phyloP scores from a whole-genome alignment of 345 rosid species.

The Dipteronia dyeriana region DNA sequence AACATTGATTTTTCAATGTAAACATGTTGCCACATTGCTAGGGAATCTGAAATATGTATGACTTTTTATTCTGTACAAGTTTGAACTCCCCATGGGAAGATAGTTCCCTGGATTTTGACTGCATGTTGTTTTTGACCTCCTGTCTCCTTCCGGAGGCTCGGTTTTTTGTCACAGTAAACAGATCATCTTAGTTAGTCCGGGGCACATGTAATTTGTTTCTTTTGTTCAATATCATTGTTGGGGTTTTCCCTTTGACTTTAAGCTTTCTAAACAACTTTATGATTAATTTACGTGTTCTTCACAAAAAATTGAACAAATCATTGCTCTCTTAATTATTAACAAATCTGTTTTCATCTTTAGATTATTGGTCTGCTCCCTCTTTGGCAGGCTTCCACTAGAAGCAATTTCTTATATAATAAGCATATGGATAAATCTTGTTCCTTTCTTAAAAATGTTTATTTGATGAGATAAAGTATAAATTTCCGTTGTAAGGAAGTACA shows the following conservation, averaged over 20 bases:
- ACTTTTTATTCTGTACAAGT: too few species aligned
- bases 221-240: background rate
- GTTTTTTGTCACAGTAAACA: background rate
- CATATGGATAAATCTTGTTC: background rate
- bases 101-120: background rate
- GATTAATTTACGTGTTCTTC: background rate
- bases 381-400: too few species aligned
- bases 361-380: too few species aligned
- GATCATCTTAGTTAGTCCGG: background rate
- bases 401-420: background rate
- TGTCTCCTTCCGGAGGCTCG: background rate
- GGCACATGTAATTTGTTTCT: background rate
- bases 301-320: background rate
- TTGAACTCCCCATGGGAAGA: background rate
- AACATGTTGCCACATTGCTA: too few species aligned
- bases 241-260: background rate
- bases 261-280: background rate
- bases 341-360: too few species aligned
- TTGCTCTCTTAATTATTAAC: too few species aligned
- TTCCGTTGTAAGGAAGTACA: background rate
- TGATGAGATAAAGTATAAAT: background rate
- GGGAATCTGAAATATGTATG: too few species aligned
- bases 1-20: constrained; percentile 6
- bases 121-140: constrained; percentile 12
- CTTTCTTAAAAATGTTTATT: background rate